phyloP scores from a whole-genome alignment of 768 basidiomycete species.

The Suillus lakei region DNA sequence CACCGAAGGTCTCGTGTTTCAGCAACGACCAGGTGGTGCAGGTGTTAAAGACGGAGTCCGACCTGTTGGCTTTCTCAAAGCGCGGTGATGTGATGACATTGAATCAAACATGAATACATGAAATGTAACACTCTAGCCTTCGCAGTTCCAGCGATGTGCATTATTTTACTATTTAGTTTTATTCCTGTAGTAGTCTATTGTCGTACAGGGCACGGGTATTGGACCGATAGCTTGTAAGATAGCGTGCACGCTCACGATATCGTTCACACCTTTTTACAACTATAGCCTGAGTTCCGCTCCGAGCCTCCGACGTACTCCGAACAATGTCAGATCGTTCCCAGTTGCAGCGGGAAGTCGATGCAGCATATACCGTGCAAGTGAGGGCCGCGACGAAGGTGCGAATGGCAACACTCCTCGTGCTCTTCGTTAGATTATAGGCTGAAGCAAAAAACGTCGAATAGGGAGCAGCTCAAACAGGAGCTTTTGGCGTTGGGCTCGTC shows the following conservation, averaged over 20 bases:
- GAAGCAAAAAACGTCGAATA: slow-evolving; percentile 33
- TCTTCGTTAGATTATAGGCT: slow-evolving; percentile 3
- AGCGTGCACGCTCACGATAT: neutral
- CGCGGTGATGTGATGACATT: slow-evolving; percentile 23
- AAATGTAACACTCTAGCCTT: neutral
- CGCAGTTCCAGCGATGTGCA: neutral
- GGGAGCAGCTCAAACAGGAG: slow-evolving; percentile 58
- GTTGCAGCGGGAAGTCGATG: slow-evolving; percentile 57
- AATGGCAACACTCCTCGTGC: slow-evolving; percentile 14
- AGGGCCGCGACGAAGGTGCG: slow-evolving; percentile 60
- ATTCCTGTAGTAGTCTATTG: neutral
- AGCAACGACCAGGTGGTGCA: slow-evolving; percentile 41
- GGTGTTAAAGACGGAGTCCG: slow-evolving; percentile 38
- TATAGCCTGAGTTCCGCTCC: no score
- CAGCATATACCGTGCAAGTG: slow-evolving; percentile 63
- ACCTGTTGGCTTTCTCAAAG: slow-evolving; percentile 44
- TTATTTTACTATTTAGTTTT: neutral
- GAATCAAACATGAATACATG: neutral
- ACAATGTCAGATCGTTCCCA: slow-evolving; percentile 42
- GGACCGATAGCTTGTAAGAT: neutral
- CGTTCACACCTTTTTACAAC: no score
- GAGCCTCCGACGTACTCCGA: slow-evolving; percentile 1
- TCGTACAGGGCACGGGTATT: neutral
- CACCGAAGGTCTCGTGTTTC: slow-evolving; percentile 38
- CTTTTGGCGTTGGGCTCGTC: slow-evolving; percentile 62